Conservation (phyloP, 768 basidiomycete species). For the Suillus subalutaceus region DNA sequence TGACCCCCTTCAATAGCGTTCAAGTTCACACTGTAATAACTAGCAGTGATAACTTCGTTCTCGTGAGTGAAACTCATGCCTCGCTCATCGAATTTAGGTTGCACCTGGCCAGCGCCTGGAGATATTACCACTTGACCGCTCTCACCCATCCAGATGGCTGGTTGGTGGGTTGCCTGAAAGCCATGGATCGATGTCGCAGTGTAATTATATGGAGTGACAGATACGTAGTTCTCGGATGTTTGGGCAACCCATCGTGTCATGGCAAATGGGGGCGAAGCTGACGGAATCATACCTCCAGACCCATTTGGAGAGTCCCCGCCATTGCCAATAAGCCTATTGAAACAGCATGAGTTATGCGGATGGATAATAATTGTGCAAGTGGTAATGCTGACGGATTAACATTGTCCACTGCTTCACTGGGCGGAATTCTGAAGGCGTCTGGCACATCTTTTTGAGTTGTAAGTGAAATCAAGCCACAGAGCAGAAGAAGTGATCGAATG, state of each 20-base stretch:
- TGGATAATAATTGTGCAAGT: neutral
- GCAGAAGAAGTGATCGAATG: conserved; percentile 20
- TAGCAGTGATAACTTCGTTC: conserved; percentile 54
- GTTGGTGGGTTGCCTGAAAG: conserved; percentile 80
- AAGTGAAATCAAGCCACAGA: conserved; percentile 20
- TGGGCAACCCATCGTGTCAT: conserved; percentile 89
- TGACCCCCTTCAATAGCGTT: conserved; percentile 53
- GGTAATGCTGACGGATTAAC: conserved; percentile 46
- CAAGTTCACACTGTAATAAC: conserved; percentile 61
- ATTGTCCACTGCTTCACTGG: conserved; percentile 44
- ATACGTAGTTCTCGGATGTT: conserved; percentile 76
- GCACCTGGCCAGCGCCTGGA: conserved; percentile 56
- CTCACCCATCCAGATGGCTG: conserved; percentile 91
- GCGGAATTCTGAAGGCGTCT: conserved; percentile 25
- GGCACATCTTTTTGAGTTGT: conserved; percentile 13
- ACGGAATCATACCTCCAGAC: conserved; percentile 80
- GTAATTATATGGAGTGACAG: conserved; percentile 70
- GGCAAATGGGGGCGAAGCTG: conserved; percentile 76
- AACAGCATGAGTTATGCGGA: neutral
- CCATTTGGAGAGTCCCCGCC: conserved; percentile 71
- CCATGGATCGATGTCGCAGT: conserved; percentile 65
- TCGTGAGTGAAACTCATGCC: conserved; percentile 56
- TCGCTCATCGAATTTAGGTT: conserved; percentile 58
- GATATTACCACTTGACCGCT: conserved; percentile 64
- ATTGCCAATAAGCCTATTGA: conserved; percentile 62